Conservation (phyloP, 345 rosid species). For the Turritis glabra region DNA sequence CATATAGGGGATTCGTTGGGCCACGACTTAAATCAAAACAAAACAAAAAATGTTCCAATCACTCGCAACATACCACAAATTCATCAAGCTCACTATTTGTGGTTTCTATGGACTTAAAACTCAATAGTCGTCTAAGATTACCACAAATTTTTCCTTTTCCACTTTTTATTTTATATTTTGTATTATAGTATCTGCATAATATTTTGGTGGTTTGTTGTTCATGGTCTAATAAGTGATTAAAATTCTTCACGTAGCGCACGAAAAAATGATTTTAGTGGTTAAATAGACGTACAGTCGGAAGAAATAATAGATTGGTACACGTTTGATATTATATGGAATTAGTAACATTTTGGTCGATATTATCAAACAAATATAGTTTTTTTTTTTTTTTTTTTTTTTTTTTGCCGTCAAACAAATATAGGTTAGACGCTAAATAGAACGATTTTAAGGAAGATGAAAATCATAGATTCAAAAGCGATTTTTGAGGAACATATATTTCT, state of each 20-base stretch:
- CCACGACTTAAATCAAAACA: constrained; percentile 22
- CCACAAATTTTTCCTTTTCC: constrained; percentile 6
- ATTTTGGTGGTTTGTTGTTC: background rate
- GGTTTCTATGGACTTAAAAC: constrained; percentile 2
- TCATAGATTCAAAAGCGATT: background rate
- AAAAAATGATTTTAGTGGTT: background rate
- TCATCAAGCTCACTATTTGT: constrained; percentile 8
- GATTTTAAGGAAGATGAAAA: too few relatives aligned
- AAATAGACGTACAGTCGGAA: background rate
- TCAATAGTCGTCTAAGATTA: background rate
- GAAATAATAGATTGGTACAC: too few relatives aligned
- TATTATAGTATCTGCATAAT: background rate
- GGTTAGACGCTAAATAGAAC: background rate
- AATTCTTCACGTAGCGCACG: background rate
- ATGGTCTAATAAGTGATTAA: background rate
- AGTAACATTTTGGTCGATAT: background rate
- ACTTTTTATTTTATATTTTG: background rate
- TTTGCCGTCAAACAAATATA: background rate
- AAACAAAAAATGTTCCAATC: constrained; percentile 26
- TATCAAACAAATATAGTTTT: background rate
- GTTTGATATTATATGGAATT: background rate
- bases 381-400: too few relatives aligned
- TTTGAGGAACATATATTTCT: background rate
- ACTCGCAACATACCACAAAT: constrained; percentile 11
- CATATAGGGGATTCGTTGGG: background rate